Base-by-base conservation (phyloP, 2,329 filamentous ascomycete genomes). In the Colletotrichum eremochloae region DNA sequence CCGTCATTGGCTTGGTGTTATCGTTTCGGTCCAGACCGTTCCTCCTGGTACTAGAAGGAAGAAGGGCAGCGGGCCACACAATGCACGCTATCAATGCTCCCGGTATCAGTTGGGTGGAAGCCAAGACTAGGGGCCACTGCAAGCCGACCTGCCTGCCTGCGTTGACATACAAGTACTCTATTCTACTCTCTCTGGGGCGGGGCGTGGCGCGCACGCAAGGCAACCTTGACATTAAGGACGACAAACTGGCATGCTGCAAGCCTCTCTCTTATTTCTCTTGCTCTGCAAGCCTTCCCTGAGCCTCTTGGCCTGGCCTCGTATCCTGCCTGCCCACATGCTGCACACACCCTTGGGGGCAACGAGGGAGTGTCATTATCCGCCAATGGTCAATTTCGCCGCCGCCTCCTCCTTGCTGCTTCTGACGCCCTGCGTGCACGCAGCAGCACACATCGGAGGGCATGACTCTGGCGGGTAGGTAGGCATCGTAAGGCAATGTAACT, bases 251-350 rank as follows among this genome's bases (percentile, higher is more conserved):
- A 72, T 48, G 52, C 52, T 63, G 69, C 57, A 67, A 67, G 68
- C 63, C 56, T 70, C 46, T 62, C 62, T 52, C 24, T 24, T 24
- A 5, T 24, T 29, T 57, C 15, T 15, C 18, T 18, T 2, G 31
- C 24, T 11, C 36, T 53, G 68, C 24, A 71, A 68, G 68, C 68
- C 65, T 46, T 68, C 36, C 20, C 65, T 65, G 68, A 68, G 66
- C 66, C 60, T 69, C 66, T 69, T 72, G 66, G 69, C 69, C 48
- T 33, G 66, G 66, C n/a, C 69, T 69, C 69, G 66, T 72, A 69
- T 72, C 60, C 66, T 60, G 52, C 40, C 65, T 60, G 52, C 18
- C 48, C 50, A 55, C 36, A 55, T 67, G 50, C 46, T 8, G 15
- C 44, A 8, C 20, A 24, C 20, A 29, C 58, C 46, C 38, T 33